phyloP scores from a whole-genome alignment of 768 basidiomycete species.

The Mycena venus region DNA sequence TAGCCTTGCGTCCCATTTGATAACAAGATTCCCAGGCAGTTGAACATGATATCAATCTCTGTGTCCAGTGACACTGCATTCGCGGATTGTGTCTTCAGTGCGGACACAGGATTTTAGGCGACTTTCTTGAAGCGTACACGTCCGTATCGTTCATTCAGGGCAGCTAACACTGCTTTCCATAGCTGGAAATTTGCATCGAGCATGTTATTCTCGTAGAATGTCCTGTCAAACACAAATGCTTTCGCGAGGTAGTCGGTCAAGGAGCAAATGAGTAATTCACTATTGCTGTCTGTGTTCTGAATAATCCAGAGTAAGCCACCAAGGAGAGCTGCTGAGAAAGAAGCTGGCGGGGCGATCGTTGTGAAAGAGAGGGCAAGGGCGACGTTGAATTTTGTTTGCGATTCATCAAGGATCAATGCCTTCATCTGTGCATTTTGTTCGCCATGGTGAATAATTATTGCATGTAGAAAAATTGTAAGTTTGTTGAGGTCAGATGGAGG shows the following conservation, averaged over 20 bases:
- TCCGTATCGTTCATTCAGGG: background rate
- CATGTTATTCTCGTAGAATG: background rate
- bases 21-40: background rate
- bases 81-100: background rate
- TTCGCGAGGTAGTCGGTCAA: background rate
- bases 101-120: background rate
- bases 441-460: too few relatives aligned
- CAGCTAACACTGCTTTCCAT: background rate
- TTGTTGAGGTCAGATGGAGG: too few relatives aligned
- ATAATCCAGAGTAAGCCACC: background rate
- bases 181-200: background rate
- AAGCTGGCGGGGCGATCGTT: background rate
- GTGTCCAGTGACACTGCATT: background rate
- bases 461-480: too few relatives aligned
- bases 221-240: background rate
- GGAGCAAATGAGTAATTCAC: background rate
- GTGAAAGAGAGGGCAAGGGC: background rate
- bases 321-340: background rate
- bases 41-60: background rate
- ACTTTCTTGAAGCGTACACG: background rate
- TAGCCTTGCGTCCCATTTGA: background rate
- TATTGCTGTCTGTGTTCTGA: background rate
- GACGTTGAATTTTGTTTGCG: too few relatives aligned
- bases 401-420: too few relatives aligned
- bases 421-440: too few relatives aligned